Percentiles rank a stretch among this genome's conserved stretches.
phyloP scores from a whole-genome alignment of 306 rosid genomes.

The Dryas drummondii region DNA sequence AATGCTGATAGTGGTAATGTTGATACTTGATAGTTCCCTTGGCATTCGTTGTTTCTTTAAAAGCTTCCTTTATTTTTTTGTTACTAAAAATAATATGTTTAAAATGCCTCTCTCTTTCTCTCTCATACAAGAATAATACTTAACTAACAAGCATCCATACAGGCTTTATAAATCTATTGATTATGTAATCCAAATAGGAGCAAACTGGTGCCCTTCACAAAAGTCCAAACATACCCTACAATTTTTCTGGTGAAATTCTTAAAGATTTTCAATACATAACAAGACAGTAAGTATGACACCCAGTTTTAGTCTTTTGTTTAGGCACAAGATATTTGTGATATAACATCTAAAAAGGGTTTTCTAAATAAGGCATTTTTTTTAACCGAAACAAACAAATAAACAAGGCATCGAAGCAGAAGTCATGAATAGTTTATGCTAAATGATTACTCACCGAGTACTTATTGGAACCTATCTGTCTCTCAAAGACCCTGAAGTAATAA shows the following conservation, averaged over 20 bases:
- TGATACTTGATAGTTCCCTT: not conserved
- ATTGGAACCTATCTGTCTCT: slow-evolving; percentile 97
- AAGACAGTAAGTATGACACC: not conserved
- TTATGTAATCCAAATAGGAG: not conserved
- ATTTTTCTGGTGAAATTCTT: not conserved
- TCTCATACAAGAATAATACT: not conserved
- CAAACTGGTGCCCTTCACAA: not conserved
- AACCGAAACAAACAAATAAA: not conserved
- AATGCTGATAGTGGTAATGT: not conserved
- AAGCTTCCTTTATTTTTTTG: not conserved
- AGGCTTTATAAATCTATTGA: not conserved
- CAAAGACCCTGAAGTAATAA: slow-evolving; percentile 96
- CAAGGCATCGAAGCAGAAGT: not conserved
- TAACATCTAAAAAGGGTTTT: not conserved
- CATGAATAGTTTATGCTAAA: slow-evolving; percentile 14
- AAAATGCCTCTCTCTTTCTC: not conserved
- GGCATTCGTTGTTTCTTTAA: not conserved
- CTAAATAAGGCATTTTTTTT: not conserved
- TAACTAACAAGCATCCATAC: not conserved
- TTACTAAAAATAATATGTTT: not conserved
- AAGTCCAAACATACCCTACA: not conserved
- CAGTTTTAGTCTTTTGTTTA: not conserved
- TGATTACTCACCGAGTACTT: slow-evolving; percentile 68
- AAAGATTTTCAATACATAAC: not conserved
- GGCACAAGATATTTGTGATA: not conserved